Percentiles rank a stretch among this genome's conserved stretches.
Conservation (phyloP, 768 basidiomycete species). For the Suillus subalutaceus region DNA sequence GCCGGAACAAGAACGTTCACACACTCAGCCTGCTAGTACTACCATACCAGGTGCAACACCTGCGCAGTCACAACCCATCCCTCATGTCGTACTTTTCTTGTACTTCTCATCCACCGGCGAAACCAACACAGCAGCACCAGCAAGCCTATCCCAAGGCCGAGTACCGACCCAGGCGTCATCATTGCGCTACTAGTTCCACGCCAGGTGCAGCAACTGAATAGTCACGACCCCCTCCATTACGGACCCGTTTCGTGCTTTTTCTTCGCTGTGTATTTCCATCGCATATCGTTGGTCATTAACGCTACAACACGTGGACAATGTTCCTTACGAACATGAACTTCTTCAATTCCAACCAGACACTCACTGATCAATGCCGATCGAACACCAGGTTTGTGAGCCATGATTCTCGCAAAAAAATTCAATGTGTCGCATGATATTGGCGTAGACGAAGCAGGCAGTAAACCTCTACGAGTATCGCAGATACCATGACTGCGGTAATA, state of each 20-base stretch:
- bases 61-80: background rate
- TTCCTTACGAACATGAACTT: background rate
- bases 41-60: background rate
- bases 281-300: background rate
- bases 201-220: background rate
- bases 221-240: background rate
- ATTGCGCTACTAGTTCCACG: background rate
- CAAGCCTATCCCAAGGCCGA: background rate
- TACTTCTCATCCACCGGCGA: background rate
- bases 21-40: background rate
- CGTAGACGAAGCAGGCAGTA: background rate
- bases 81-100: background rate
- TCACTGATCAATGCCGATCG: too few relatives aligned
- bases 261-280: background rate
- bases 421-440: background rate
- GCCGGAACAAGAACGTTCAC: background rate
- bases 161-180: background rate
- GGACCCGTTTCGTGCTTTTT: background rate
- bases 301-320: background rate
- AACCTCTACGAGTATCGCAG: background rate
- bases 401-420: too few relatives aligned
- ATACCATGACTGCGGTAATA: background rate
- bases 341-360: too few relatives aligned
- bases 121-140: background rate
- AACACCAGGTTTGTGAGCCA: too few relatives aligned